Evolutionary conservation across 345 rosid species (phyloP), one percentile per base, ranked within the genome.

Genomic region (Reutealis trisperma): DNA sequence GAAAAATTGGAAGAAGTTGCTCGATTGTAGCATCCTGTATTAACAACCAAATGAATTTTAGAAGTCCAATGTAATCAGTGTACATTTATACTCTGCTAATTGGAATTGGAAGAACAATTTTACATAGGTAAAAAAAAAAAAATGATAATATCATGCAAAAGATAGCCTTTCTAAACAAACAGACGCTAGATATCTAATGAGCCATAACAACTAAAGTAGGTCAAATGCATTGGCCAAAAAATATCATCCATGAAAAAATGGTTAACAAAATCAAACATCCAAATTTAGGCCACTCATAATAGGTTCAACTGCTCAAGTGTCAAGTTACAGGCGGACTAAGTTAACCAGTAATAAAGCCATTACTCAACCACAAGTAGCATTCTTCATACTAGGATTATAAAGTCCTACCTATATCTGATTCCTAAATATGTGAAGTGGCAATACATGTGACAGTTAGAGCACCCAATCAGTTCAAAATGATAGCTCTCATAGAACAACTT

Each of bases 1-100:
- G 97, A 82, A 92, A 95, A 71, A 95, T 93, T 49, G 99, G 99
- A 82, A 95, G 97, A 83, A 95, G 99, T 79, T 95, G 99, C 87
- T 93, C 93, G 9, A 93, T 89, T 59, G 99, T 93, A 66, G 98
- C 99, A 78, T 90, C 98, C 99, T 95, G 87, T 86, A 79, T 59
- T 37, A 30, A 27, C 5, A 67, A 45, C 27, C 32, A 59, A 79
- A 24, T 14, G 7, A 49, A 47, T 32, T 47, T 72, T n/a, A 49
- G 19, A 57, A 82, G 54, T 78, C 73, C 25, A 18, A 21, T 30
- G 45, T 52, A 30, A 47, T 24, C 57, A 75, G 44, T 44, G 12
- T 32, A 16, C 24, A 68, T 8, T n/a, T 51, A 57, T 54, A 51
- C 47, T 59, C 7, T 45, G 27, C 16, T n/a, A 44, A 65, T 25